A percentile compares a stretch with the other conserved stretches of the same genome.
phyloP scores from a whole-genome alignment of 2,329 filamentous ascomycete genomes.

The Pseudogymnoascus sp. region DNA sequence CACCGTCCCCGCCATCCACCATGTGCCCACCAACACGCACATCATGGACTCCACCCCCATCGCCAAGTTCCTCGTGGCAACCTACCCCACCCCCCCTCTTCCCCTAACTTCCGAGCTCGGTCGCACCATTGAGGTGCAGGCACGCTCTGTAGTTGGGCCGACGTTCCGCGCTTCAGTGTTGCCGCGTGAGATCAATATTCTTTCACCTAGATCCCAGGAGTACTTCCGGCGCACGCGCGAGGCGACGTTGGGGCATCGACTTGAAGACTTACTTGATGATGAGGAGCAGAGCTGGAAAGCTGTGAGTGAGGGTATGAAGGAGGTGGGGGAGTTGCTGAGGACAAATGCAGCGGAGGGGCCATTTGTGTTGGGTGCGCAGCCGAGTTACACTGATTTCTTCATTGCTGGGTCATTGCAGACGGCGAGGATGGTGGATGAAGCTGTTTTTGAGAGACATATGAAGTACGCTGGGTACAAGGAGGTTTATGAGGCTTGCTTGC shows the following conservation, averaged over 20 bases:
- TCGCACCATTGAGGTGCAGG: constrained; percentile 27
- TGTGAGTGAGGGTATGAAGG: constrained; percentile 23
- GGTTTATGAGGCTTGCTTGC: constrained; percentile 20
- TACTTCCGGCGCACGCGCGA: constrained; percentile 36
- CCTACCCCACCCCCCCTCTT: constrained; percentile 32
- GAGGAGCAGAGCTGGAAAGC: constrained; percentile 27
- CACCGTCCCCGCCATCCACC: constrained; percentile 36
- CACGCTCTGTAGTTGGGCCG: constrained; percentile 26
- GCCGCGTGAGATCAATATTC: constrained; percentile 32
- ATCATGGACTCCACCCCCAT: constrained; percentile 36
- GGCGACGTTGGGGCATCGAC: constrained; percentile 27
- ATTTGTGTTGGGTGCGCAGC: constrained; percentile 32
- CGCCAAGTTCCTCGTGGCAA: constrained; percentile 34
- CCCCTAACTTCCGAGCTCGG: constrained; percentile 32
- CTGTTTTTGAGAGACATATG: constrained; percentile 24
- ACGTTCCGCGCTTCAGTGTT: constrained; percentile 28
- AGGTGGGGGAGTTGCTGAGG: constrained; percentile 29
- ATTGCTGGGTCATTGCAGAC: constrained; percentile 32
- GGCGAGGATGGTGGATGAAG: constrained; percentile 29
- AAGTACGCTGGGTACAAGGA: constrained; percentile 23
- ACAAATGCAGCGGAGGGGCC: constrained; percentile 31
- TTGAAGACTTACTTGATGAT: constrained; percentile 32
- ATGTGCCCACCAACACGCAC: constrained; percentile 32
- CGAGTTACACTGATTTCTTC: constrained; percentile 35
- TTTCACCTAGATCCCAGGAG: constrained; percentile 31